Evolutionary conservation across 2,329 filamentous ascomycete genomes (phyloP), one percentile per base, ranked within the genome.

Genomic region (Cladosporium phlei): DNA sequence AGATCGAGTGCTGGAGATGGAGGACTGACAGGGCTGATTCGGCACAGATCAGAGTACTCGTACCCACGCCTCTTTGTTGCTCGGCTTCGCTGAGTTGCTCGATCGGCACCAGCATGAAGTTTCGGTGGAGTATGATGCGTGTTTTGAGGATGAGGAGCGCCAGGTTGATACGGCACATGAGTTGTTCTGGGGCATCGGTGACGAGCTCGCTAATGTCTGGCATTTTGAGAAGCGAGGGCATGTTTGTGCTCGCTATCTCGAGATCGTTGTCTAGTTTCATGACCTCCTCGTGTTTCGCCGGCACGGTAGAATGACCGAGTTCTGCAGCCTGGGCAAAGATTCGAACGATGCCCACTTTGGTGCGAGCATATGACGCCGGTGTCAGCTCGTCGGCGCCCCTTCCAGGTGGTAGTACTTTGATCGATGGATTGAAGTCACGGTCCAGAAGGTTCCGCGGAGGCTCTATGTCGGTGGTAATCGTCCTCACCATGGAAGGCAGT

Each of bases 111-210:
- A 66, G 66, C 52, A 80, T 68, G 52, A 73, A 78, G 21, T 70
- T 71, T 12, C 77, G 68, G 55, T 80, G 77, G n/a, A 81, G 57
- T 1, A 78, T 70, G 24, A 74, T 70, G 38, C 71, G 70, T 7
- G 72, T 64, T 54, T 77, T 77, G 35, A 73, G 70, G 54, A 74
- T 75, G 4, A 76, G 61, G 4, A 79, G 58, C 14, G 77, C 70
- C 17, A 80, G 57, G 30, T 72, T 76, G 50, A 77, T 69, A 4
- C 74, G 68, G 19, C 69, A 67, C 64, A 79, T 74, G 24, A 80
- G 69, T 7, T 75, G 53, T n/a, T 72, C 66, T 1, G 74, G 65
- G 1, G 71, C 60, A 39, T 79, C 74, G 2, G 68, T 69, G 16
- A 78, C 66, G 4, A 69, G 73, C 21, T 66, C 60, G 19, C 64